Percentiles rank a stretch among this genome's conserved stretches.
These are phyloP conservation scores for Knoxia roxburghii DNA, from an alignment of 257 asterid genomes.

Conservation along the genomic window DNA sequence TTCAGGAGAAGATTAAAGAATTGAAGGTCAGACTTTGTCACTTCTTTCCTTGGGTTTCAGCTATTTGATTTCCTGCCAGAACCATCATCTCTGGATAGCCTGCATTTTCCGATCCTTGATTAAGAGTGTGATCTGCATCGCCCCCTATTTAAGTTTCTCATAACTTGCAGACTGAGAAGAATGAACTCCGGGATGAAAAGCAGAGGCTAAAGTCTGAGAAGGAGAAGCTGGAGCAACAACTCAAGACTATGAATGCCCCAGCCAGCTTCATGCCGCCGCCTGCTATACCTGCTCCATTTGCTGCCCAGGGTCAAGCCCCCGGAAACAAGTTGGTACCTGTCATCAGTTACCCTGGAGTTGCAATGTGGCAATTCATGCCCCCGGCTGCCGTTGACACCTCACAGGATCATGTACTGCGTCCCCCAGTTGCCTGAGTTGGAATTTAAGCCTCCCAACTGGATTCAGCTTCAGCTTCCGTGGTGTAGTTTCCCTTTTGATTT, in stretches of 20 bases:
- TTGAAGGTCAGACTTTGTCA: slow-evolving; percentile 50
- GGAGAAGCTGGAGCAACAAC: slow-evolving; percentile 88
- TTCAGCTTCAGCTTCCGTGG: slow-evolving; percentile 7
- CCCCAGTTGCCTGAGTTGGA: slow-evolving; percentile 74
- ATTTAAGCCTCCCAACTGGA: slow-evolving; percentile 13
- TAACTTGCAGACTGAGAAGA: slow-evolving; percentile 63
- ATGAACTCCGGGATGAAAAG: slow-evolving; percentile 90
- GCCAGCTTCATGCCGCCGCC: slow-evolving; percentile 52
- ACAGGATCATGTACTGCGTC: slow-evolving; percentile 95
- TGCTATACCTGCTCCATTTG: slow-evolving; percentile 53
- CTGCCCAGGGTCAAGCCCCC: slow-evolving; percentile 52
- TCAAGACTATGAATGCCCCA: slow-evolving; percentile 55
- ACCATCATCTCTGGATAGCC: not conserved
- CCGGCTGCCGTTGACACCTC: slow-evolving; percentile 96
- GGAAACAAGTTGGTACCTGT: slow-evolving; percentile 85
- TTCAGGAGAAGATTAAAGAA: slow-evolving; percentile 86
- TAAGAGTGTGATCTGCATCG: not conserved
- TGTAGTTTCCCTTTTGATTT: slow-evolving; percentile 23
- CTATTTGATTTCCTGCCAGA: not conserved
- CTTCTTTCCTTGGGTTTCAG: not conserved
- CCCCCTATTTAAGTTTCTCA: not conserved
- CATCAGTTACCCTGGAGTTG: slow-evolving; percentile 87
- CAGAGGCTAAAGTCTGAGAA: slow-evolving; percentile 83
- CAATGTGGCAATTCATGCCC: slow-evolving; percentile 99
- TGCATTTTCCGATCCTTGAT: not conserved